Base-by-base conservation (phyloP, 345 rosid genomes). In the Ceriops tagal region DNA sequence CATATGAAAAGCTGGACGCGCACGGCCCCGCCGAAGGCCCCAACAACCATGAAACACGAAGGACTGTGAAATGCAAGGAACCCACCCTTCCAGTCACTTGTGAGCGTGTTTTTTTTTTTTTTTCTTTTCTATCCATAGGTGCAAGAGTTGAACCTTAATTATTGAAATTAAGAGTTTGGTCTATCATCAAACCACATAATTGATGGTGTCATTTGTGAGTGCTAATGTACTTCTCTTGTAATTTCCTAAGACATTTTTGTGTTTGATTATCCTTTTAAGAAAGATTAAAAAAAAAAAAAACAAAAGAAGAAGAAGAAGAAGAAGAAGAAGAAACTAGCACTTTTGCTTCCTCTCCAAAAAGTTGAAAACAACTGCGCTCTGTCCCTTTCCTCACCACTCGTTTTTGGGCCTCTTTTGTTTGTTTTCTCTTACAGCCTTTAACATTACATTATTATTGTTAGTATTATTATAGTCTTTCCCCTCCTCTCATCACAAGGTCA, bases 301-400 rank as follows among this genome's bases (percentile, higher is more conserved):
- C 26, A 24, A 24, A 24, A 24, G 26, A 24, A 24, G 6, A 6
- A 34, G 6, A 6, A 34, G 6, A 32, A 5, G 5, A 32, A 34
- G 35, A 32, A 32, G 8, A 6, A 6, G 8, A 34, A 34, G 10
- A 34, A 1, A 8, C 1, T 32, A 6, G 35, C 6, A 5, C 32
- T 26, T 55, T 37, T 66, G 18, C 31, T 63, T 22, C 75, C 60
- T 30, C 26, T 28, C 57, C 61, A 39, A 63, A 78, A 83, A 80
- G 79, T 70, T 63, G 84, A 87, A 80, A 82, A 83, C 79, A 74
- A 81, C 85, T 11, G 64, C 82, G 67, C 86, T 71, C 81, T 82
- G 85, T 83, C 80, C 63, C 83, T 82, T 76, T 83, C 82, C 67
- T 70, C 27, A 83, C 86, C 87, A 78, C 85, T 81, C 82, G 21